Conservation (phyloP, 2,329 filamentous ascomycete species). For the Phyllachora maydis region DNA sequence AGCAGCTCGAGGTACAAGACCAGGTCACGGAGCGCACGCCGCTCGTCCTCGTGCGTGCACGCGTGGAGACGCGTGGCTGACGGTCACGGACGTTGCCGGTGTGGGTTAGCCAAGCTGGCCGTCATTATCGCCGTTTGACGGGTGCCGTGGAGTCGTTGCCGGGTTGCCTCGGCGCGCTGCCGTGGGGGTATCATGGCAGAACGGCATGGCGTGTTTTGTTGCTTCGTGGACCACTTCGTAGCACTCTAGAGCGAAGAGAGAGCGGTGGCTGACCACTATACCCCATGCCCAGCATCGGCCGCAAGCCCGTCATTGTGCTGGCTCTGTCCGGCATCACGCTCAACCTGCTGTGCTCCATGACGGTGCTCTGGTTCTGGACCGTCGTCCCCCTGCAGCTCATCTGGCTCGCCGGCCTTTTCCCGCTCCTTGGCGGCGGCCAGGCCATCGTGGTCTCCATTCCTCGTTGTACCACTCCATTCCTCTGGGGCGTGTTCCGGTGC, state of each 20-base stretch:
- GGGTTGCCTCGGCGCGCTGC: neutral
- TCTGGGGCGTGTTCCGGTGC: no score
- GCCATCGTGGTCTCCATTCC: no score
- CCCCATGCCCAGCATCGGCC: neutral
- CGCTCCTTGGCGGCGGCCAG: neutral
- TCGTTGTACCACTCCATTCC: no score
- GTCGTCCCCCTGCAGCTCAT: conserved; percentile 1
- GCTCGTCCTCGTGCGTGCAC: no score
- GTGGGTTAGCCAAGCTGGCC: conserved; percentile 1
- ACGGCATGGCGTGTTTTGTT: neutral
- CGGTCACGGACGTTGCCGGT: no score
- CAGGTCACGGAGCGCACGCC: no score
- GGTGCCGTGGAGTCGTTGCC: neutral
- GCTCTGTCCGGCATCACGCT: neutral
- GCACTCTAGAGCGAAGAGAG: neutral
- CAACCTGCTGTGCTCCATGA: conserved; percentile 1
- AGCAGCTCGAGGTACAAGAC: no score
- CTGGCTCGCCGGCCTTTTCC: neutral
- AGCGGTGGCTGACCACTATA: neutral
- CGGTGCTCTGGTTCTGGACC: neutral
- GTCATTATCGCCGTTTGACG: neutral
- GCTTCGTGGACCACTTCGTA: neutral
- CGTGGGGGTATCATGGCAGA: neutral
- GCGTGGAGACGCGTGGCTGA: no score
- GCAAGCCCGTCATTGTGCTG: conserved; percentile 1